Evolutionary conservation across 2,329 filamentous ascomycete species (phyloP).

Genomic region (Colletotrichum sp.): DNA sequence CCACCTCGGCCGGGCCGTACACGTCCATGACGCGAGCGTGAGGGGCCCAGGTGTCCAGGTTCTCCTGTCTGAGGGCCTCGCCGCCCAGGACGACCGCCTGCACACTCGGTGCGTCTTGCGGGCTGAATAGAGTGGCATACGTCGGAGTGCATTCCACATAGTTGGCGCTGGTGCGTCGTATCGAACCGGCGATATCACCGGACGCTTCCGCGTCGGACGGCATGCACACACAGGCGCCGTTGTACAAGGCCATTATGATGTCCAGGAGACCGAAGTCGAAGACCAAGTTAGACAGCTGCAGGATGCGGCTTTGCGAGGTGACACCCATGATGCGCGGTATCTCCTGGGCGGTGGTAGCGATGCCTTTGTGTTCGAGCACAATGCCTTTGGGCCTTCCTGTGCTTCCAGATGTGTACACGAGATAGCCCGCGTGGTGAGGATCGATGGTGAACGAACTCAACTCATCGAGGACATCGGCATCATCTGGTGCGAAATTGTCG

Average conservation of each 20-base stretch:
- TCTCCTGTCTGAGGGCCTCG: neutral
- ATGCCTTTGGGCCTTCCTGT: neutral
- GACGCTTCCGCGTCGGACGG: neutral
- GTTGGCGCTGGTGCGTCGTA: neutral
- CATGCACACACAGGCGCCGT: neutral
- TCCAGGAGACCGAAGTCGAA: neutral
- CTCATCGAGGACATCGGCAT: rapidly evolving
- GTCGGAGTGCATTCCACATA: neutral
- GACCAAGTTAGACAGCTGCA: neutral
- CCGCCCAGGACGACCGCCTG: neutral
- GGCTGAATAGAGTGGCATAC: neutral
- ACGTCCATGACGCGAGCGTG: neutral
- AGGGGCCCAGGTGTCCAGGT: neutral
- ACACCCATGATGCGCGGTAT: neutral
- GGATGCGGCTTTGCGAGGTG: neutral
- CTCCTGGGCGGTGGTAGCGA: neutral
- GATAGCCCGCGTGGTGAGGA: neutral
- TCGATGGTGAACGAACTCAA: neutral
- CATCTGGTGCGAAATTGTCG: rapidly evolving
- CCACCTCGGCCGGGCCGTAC: neutral
- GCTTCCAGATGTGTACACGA: neutral
- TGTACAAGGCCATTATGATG: neutral
- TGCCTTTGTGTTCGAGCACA: neutral
- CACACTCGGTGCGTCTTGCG: neutral
- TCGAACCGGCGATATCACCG: neutral